Base-by-base conservation (phyloP, 2,329 filamentous ascomycete species). In the Fusarium scirpi region DNA sequence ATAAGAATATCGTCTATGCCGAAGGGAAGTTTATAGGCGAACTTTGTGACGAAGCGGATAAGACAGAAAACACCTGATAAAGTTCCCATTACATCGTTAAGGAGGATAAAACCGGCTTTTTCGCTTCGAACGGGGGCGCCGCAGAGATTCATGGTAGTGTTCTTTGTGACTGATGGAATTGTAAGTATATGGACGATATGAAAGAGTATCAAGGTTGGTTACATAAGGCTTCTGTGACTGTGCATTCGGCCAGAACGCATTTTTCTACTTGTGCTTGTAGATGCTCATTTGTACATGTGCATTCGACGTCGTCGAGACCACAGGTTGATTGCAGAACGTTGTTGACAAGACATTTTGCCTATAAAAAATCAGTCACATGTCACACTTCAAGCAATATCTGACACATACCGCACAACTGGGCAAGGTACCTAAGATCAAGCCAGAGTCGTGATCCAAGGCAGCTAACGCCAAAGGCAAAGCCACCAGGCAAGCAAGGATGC, bases 1-100 rank as follows among this genome's bases (percentile, higher is more conserved):
- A 80, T 78, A 45, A 79, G 76, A 69, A 77, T 78, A 59, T 83
- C 82, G 62, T 83, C 82, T 2, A 80, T 59, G 0, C 77, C 81
- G 16, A 84, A 76, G 0, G 75, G 73, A 2, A 79, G 47, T 30
- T 78, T 80, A 4, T 76, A 68, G 18, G 62, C 78, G 18, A 82
- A 60, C 54, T 78, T 80, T 44, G 74, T 79, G 3, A 65, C 72
- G 11, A 85, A 78, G 16, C 85, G 82, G 13, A 83, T 73, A 5
- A 81, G 62, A 22, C 85, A 76, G 60, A 84, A 84, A 24, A 65
- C 48, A 69, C 79, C 71, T 68, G 76, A 75, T 2, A 83, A 72
- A 49, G 75, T 74, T 13, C 80, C 68, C 46, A 82, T 76, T 32
- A 78, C 66, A 13, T 67, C 64, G 2, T 71, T 76, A 34, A 56